These are phyloP conservation scores for Talaromyces sp. DNA, from an alignment of 2,329 filamentous ascomycete species.

Conservation along the genomic window DNA sequence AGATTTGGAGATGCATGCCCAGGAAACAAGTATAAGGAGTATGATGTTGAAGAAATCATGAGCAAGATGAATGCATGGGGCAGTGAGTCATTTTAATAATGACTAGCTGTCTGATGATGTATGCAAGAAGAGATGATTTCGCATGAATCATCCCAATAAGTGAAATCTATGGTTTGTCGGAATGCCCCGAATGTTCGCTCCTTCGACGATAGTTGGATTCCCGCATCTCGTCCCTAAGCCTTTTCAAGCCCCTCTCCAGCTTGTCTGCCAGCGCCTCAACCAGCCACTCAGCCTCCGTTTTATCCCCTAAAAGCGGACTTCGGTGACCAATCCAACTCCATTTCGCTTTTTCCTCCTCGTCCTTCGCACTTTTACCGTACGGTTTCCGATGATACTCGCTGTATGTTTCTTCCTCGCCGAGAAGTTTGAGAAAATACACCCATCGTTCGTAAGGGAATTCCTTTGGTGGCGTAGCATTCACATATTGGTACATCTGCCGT, in stretches of 20 bases:
- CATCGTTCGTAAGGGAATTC: conserved; percentile 40
- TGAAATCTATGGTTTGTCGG: background rate
- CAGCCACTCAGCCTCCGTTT: conserved; percentile 40
- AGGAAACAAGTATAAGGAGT: background rate
- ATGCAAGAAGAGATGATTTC: too few relatives aligned
- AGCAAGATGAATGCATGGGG: background rate
- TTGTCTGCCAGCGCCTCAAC: conserved; percentile 32
- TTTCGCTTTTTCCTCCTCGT: background rate
- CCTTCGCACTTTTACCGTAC: background rate
- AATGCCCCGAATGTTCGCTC: background rate
- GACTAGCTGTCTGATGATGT: background rate
- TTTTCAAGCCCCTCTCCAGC: conserved; percentile 32
- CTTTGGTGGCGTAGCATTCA: conserved; percentile 26
- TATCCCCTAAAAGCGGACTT: conserved; percentile 36
- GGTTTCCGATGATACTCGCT: background rate
- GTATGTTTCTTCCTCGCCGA: conserved; percentile 37
- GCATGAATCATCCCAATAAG: too few relatives aligned
- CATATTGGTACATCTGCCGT: conserved; percentile 32
- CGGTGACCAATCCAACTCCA: conserved; percentile 39
- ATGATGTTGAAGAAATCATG: background rate
- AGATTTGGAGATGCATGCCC: background rate
- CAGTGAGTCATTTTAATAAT: background rate
- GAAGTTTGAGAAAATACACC: conserved; percentile 45
- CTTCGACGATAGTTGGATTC: background rate
- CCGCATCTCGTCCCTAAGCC: conserved; percentile 17